Base-by-base conservation (phyloP, 495 filamentous ascomycete genomes). In the Lasiosphaeria hispida region DNA sequence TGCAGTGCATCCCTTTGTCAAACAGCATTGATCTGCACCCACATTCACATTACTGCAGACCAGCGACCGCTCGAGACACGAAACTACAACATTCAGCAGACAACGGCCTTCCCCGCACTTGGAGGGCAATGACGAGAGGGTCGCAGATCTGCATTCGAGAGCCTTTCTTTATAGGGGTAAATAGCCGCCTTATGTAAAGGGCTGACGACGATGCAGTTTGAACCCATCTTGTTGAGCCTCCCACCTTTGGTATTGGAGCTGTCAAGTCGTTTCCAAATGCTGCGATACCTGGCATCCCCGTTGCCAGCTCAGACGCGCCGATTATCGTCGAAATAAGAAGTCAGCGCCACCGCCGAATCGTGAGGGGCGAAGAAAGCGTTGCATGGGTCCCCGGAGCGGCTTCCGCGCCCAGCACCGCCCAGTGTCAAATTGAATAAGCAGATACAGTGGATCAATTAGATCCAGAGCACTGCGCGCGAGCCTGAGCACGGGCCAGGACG, bases 91-190 rank as follows among this genome's bases (percentile, higher is more conserved):
- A 7, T 13, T 45, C n/a, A 17, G 11, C 43, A 45, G 18, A 17
- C 43, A 23, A 23, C 6, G 1, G 14, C 43, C 5, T 13, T 17
- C 15, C 43, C 43, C 23, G 23, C 23, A 45, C 11, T 45, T 23
- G 18, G 43, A 45, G 43, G 15, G 17, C 14, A 17, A 45, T 45
- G 18, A 13, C 18, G 43, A 45, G 10, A 23, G 43, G 43, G 18
- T 45, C 43, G 43, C 43, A 14, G 23, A 30, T 30, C 23, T 30
- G 23, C 23, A 30, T 30, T 30, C 2, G 23, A 30, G 23, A 55
- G 53, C 33, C 53, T 55, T 39, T 55, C 35, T 38, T 15, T n/a
- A n/a, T n/a, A n/a, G 33, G 53, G 53, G 6, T 55, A 55, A 55
- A 55, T 55, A 35, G 30, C 40, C 18, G 36, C 33, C 41, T 47